Evolutionary conservation across 2,329 filamentous ascomycete species (phyloP).

Genomic region (Monilinia laxa): DNA sequence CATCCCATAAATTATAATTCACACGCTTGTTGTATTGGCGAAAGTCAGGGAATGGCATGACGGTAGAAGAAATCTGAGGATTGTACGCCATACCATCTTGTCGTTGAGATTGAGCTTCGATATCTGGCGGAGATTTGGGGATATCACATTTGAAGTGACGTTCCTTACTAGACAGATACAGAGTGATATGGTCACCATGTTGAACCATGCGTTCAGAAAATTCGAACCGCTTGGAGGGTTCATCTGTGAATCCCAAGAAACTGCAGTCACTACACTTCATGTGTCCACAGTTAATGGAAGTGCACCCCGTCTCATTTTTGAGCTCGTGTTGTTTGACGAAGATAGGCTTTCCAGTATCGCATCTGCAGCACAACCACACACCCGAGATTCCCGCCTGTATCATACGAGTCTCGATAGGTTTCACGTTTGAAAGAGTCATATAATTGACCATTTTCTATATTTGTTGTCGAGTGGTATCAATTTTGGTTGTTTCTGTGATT

Average conservation of each 20-base stretch:
- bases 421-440: neutral
- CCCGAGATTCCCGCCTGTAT: neutral
- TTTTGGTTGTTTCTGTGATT: neutral
- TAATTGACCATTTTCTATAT: neutral
- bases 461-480: neutral
- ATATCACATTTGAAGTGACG: neutral
- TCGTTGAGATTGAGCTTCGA: neutral
- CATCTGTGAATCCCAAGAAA: neutral
- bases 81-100: neutral
- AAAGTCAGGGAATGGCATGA: neutral
- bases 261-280: neutral
- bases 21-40: neutral
- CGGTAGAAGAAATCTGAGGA: neutral
- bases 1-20: neutral
- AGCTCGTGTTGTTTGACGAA: neutral
- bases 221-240: neutral
- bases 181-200: neutral
- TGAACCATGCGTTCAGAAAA: neutral
- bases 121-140: neutral
- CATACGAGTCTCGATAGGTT: neutral
- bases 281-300: neutral
- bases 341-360: neutral
- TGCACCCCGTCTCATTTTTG: neutral
- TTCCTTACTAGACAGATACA: neutral
- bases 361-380: neutral